Percentiles rank a stretch among this genome's conserved stretches.
These are phyloP conservation scores for Mortierella hygrophila DNA, from an alignment of 192 early-diverging fungal genomes.

Conservation along the genomic window DNA sequence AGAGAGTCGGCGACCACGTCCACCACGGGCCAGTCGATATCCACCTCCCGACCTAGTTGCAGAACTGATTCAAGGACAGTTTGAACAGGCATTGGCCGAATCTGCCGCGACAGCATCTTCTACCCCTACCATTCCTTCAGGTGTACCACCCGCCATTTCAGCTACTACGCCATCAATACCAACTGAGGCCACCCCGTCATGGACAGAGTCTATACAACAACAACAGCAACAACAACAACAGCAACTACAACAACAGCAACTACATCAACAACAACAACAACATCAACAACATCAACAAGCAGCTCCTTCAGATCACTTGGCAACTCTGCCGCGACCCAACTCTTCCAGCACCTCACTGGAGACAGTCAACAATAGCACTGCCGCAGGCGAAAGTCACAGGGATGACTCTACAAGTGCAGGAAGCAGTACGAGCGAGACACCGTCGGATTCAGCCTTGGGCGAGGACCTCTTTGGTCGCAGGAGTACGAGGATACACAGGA, in stretches of 20 bases:
- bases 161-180: background rate
- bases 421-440: background rate
- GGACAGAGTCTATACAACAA: background rate
- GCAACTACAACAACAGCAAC: background rate
- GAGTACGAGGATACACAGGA: slow-evolving; percentile 9
- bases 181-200: background rate
- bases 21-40: slow-evolving; percentile 16
- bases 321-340: background rate
- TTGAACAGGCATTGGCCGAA: slow-evolving; percentile 24
- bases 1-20: slow-evolving; percentile 13
- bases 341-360: slow-evolving; percentile 16
- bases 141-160: background rate
- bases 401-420: background rate
- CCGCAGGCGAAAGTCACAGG: background rate
- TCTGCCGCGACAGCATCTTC: background rate
- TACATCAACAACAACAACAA: background rate
- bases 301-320: background rate
- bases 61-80: slow-evolving; percentile 20
- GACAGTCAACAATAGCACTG: slow-evolving; percentile 6
- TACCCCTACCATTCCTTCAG: background rate
- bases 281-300: background rate
- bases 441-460: background rate
- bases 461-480: slow-evolving; percentile 10
- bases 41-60: slow-evolving; percentile 26
- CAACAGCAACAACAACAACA: background rate